Base-by-base conservation (phyloP, 257 asterid genomes). In the Solanum chmielewskii region DNA sequence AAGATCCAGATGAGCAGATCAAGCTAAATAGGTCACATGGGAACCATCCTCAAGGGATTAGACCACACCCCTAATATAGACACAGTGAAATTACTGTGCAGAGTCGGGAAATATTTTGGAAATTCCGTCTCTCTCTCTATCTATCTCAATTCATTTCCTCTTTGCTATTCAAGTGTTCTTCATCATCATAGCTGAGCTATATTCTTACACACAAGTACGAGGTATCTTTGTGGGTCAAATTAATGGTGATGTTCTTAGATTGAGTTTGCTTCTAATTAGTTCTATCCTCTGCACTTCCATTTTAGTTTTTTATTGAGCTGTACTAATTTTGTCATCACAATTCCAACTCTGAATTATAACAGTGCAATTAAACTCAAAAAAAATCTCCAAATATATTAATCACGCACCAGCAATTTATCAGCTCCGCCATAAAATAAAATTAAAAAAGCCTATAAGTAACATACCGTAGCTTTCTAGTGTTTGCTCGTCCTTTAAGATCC, bases 401-500 rank as follows among this genome's bases (percentile, higher is more conserved):
- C 41, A 69, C 9, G 18, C 75, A 64, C 56, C 59, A 62, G 16
- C 64, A 44, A 29, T 44, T 45, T 7, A 78, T 45, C 84, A 27
- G 31, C 13, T 78, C 66, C 9, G 5, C 4, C 39, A 78, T 78
- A 56, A 56, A 56, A 18, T 3, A 5, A 20, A 29, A 29, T 3
- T 0, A 69, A 70, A 35, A 73, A 14, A 74, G 1, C 4, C 82
- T 37, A 39, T 74, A 74, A 21, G 0, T 74, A 37, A 37, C 49
- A 15, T 91, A 93, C 94, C 95, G 73, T 90, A 92, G 90, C 92
- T 92, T 66, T 41, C 80, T 16, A 94, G 90, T 84, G 94, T 92
- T 87, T 92, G 95, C 70, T 93, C 96, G 49, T 92, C 95, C 88
- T 93, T 93, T 77, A 93, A 84, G 90, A 93, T 90, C 91, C 96